Percentiles rank a stretch among this genome's conserved stretches.
Evolutionary conservation across 2,329 filamentous ascomycete species (phyloP).

Genomic region (Penicillium polonicum): DNA sequence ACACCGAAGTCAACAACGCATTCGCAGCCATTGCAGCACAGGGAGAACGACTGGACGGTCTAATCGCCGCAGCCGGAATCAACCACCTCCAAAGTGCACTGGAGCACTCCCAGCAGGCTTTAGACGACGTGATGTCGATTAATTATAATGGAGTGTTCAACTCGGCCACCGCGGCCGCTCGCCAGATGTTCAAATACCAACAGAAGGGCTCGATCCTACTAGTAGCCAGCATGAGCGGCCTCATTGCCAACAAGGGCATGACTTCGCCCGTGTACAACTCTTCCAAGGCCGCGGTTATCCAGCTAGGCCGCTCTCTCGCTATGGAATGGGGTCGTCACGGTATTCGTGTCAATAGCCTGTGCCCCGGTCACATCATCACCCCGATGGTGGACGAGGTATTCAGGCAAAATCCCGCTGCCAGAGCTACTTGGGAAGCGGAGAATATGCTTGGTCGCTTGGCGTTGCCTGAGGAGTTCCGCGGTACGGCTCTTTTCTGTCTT

Average conservation of each 20-base stretch:
- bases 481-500: conserved; percentile 66
- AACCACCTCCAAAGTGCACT: conserved; percentile 45
- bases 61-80: conserved; percentile 45
- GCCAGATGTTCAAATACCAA: conserved; percentile 52
- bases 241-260: conserved; percentile 51
- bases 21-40: conserved; percentile 38
- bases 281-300: conserved; percentile 55
- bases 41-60: conserved; percentile 40
- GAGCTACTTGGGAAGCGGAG: conserved; percentile 45
- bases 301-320: conserved; percentile 52
- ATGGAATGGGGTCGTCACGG: conserved; percentile 54
- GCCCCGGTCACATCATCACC: conserved; percentile 56
- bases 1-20: conserved; percentile 34
- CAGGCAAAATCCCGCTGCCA: conserved; percentile 65
- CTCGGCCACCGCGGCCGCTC: conserved; percentile 48
- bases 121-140: conserved; percentile 47
- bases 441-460: conserved; percentile 57
- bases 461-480: conserved; percentile 58
- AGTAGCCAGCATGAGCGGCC: conserved; percentile 53
- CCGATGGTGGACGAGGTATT: conserved; percentile 83
- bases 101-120: conserved; percentile 42
- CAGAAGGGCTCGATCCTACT: conserved; percentile 51
- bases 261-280: conserved; percentile 51
- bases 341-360: conserved; percentile 56
- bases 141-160: conserved; percentile 54